Base-by-base conservation (phyloP, 768 basidiomycete species). In the Holtermannia corniformis region DNA sequence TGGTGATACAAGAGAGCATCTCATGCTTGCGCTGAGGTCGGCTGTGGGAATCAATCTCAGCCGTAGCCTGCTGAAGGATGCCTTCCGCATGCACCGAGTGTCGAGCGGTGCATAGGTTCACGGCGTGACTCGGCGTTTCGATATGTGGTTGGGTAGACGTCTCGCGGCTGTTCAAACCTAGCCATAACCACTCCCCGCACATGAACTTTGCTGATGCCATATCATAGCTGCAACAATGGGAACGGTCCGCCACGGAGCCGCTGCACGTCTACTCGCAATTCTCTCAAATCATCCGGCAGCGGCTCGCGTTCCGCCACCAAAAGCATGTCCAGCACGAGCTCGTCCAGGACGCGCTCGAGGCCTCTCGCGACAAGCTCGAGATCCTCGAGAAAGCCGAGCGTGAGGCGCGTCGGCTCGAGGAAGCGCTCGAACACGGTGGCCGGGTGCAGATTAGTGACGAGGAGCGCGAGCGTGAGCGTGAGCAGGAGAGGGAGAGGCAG, bases 291-390 rank as follows among this genome's bases (percentile, higher is more conserved):
- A 97, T 99, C 75, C 92, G 89, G 78, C 86, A 86, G 65, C 76
- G 97, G 27, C 82, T 99, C 44, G 82, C 82, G 0, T 99, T 92
- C 74, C 86, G 95, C 41, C 93, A 97, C 69, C 90, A 92, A 74
- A 97, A 97, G 74, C 91, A 99, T 58, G 86, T 91, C 5, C 95
- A 99, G 70, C 92, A 85, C 65, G 95, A 99, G 74, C 86, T 95
- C 80, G 93, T 95, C 3, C 87, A 93, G 71, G 92, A 96, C 68
- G 61, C 78, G 22, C 76, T 99, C 12, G 91, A 91, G 59, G 75
- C 76, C 13, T 93, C 89, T 72, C 82, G 83, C 51, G 87, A 87
- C 63, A 78, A 82, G 60, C 75, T 99, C 49, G 88, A 85, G 49
- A 87, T 92, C 43, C 78, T 95, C 20, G 95, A 97, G 73, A 87